Evolutionary conservation across 352 stramenopile species (phyloP).

Genomic region (Globisporangium apiculatum): DNA sequence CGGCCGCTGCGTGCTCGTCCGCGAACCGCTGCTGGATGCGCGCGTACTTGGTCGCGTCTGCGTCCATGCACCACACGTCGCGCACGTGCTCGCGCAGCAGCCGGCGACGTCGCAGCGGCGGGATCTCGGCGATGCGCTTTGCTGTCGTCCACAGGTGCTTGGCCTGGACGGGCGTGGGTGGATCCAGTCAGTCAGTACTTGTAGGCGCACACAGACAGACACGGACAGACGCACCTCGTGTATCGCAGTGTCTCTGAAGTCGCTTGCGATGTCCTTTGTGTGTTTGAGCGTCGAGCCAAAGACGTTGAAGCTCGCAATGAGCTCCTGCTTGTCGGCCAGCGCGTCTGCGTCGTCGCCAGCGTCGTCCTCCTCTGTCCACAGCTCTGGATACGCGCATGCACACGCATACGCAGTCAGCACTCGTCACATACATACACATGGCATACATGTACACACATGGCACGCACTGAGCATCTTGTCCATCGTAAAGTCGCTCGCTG

Average conservation of each 20-base stretch:
- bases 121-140: constrained; percentile 51
- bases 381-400: constrained; percentile 20
- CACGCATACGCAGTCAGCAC: not conserved
- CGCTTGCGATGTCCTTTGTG: constrained; percentile 29
- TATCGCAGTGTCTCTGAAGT: constrained; percentile 29
- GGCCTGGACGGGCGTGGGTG: constrained; percentile 12
- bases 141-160: constrained; percentile 33
- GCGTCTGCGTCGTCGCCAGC: constrained; percentile 26
- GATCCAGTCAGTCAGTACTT: no score
- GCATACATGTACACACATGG: not conserved
- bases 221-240: constrained; percentile 15
- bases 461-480: constrained; percentile 66
- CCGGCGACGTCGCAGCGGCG: constrained; percentile 39
- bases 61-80: constrained; percentile 56
- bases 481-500: constrained; percentile 64
- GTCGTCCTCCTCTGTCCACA: constrained; percentile 62
- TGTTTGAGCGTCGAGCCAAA: constrained; percentile 35
- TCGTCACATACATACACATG: not conserved
- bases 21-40: constrained; percentile 30
- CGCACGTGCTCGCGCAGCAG: constrained; percentile 54
- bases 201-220: no score
- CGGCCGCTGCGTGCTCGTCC: constrained; percentile 31
- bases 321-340: constrained; percentile 52
- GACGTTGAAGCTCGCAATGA: constrained; percentile 47
- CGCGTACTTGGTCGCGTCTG: constrained; percentile 47